Percentiles rank a stretch among this genome's conserved stretches.
phyloP scores from a whole-genome alignment of 352 stramenopile species.

The Pythium oligandrum region DNA sequence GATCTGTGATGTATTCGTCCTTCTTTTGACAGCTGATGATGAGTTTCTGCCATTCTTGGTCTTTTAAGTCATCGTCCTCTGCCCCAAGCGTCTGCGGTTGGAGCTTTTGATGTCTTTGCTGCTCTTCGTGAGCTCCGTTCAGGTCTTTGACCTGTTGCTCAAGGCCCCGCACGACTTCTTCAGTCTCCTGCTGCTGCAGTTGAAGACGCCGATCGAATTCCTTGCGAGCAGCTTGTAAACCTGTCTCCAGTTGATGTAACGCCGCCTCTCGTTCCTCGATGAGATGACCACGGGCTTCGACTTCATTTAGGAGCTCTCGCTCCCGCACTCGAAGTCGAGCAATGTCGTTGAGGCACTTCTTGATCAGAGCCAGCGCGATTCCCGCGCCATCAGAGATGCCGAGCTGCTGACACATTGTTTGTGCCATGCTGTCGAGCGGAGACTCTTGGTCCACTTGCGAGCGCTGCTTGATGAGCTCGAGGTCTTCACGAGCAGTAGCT shows the following conservation, averaged over 20 bases:
- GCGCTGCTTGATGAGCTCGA: slow-evolving; percentile 40
- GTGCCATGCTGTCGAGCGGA: slow-evolving; percentile 34
- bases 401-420: slow-evolving; percentile 28
- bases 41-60: slow-evolving; percentile 68
- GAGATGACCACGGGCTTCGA: slow-evolving; percentile 29
- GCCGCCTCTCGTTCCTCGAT: slow-evolving; percentile 47
- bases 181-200: slow-evolving; percentile 42
- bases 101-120: slow-evolving; percentile 10
- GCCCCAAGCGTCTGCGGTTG: slow-evolving; percentile 14
- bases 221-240: slow-evolving; percentile 46
- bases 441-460: slow-evolving; percentile 36
- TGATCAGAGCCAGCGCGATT: slow-evolving; percentile 22
- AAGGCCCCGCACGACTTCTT: slow-evolving; percentile 21
- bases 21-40: slow-evolving; percentile 71
- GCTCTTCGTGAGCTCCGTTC: slow-evolving; percentile 8
- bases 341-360: slow-evolving; percentile 53
- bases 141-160: slow-evolving; percentile 41
- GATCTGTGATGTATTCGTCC: slow-evolving; percentile 75
- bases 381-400: neutral
- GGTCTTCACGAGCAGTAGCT: slow-evolving; percentile 38
- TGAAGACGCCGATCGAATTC: slow-evolving; percentile 72
- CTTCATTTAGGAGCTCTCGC: slow-evolving; percentile 29
- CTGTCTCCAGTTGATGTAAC: slow-evolving; percentile 57
- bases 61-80: slow-evolving; percentile 15
- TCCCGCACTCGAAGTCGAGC: slow-evolving; percentile 39